phyloP scores from a whole-genome alignment of 371 early-diverging fungal species.

The Syncephalastrum racemosum region DNA sequence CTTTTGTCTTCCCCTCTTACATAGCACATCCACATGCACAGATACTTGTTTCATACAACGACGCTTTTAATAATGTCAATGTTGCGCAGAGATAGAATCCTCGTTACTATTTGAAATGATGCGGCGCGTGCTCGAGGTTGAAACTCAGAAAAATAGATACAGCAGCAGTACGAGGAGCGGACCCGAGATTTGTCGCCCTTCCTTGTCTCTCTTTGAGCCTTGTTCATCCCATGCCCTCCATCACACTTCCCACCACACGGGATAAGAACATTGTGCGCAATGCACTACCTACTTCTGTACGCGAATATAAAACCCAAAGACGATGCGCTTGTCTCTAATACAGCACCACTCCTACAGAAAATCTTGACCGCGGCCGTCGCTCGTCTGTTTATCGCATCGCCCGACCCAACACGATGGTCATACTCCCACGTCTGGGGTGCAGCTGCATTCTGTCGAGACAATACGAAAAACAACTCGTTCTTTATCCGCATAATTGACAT shows the following conservation, averaged over 20 bases:
- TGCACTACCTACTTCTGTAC: conserved; percentile 44
- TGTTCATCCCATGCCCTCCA: conserved; percentile 22
- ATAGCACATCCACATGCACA: no score
- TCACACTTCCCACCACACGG: conserved; percentile 25
- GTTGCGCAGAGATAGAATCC: no score
- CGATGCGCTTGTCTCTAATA: neutral
- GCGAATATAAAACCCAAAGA: neutral
- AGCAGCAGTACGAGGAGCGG: neutral
- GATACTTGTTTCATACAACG: no score
- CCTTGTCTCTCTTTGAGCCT: neutral
- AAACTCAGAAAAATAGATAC: neutral
- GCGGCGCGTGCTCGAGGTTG: neutral
- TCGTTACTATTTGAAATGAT: no score
- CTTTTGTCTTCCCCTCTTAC: no score
- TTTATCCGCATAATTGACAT: conserved; percentile 80
- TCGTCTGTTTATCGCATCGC: conserved; percentile 79
- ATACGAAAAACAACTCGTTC: conserved; percentile 55
- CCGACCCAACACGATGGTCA: conserved; percentile 68
- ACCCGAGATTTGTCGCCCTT: no score
- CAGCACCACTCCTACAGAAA: conserved; percentile 47
- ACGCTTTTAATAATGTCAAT: no score
- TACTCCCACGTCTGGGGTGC: conserved; percentile 80
- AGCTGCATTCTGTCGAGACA: conserved; percentile 67
- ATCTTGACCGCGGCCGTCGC: conserved; percentile 82
- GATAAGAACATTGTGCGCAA: conserved; percentile 41